Evolutionary conservation across 1,284 basidiomycete species (phyloP), one percentile per base, ranked within the genome.

Genomic region (Papiliotrema flavescens): DNA sequence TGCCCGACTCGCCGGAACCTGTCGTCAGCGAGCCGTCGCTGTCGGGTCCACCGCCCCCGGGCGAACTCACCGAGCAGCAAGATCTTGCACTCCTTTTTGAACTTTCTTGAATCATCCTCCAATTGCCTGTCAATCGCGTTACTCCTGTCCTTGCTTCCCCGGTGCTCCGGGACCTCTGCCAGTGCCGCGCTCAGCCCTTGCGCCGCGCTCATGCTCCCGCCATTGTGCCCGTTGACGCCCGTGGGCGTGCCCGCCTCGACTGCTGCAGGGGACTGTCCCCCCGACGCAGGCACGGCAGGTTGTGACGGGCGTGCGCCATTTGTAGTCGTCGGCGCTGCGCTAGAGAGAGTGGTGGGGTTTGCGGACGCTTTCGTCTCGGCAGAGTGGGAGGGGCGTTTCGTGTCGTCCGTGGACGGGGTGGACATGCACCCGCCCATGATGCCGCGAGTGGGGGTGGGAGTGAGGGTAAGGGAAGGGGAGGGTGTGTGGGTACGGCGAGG

Each of bases 41-140:
- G 42, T 13, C 19, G 36, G 24, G 3, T 32, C 26, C 39, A 20
- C 40, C 15, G 20, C 47, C 8, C 13, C 17, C 9, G 35, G 39
- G 11, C 23, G 9, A 4, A 81, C 87, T 53, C 60, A 89, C 91
- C 93, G 5, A 97, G 81, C 20, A 98, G 80, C 23, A 97, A 78
- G 63, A 98, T 93, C 81, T 97, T 97, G 82, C 89, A 94, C 77
- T 96, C 93, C 70, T 88, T 87, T 76, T 87, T 88, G 66, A 90
- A 89, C 76, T 80, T 79, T 59, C 75, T 78, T 39, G 73, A 75
- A 65, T 82, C 81, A 57, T 83, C 81, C 59, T 82, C 80, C 36
- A 83, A 67, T 67, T 80, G 79, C 57, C 77, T 76, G 69, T 82
- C 81, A 53, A 82, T 82, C 50, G 73, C 71, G 56, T 79, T 76